A percentile compares a stretch with the other conserved stretches of the same genome.
Evolutionary conservation across 2,329 filamentous ascomycete genomes (phyloP).

Genomic region (Monosporascus sp.): DNA sequence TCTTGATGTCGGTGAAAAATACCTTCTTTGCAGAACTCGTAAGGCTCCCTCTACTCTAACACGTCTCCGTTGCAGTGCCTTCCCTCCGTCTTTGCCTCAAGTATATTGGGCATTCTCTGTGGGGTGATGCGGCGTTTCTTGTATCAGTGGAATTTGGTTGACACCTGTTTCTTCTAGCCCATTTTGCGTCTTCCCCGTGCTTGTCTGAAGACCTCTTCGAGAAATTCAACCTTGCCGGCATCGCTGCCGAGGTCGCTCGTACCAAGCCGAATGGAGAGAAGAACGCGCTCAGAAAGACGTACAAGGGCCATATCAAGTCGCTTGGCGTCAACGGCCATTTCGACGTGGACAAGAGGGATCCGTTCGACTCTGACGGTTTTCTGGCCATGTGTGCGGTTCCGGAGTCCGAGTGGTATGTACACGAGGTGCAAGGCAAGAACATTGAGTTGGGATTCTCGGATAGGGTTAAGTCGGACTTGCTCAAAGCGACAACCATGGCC

Average conservation of each 20-base stretch:
- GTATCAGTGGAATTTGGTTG: conserved; percentile 30
- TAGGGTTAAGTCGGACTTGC: conserved; percentile 37
- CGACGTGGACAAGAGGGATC: conserved; percentile 52
- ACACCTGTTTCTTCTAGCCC: conserved; percentile 41
- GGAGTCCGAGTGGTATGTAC: conserved; percentile 53
- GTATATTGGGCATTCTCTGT: conserved; percentile 16
- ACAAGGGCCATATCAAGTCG: conserved; percentile 63
- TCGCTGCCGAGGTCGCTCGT: conserved; percentile 58
- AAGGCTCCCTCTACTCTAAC: conserved; percentile 48
- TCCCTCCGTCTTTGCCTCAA: conserved; percentile 7
- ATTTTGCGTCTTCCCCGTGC: conserved; percentile 42
- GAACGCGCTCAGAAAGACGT: conserved; percentile 62
- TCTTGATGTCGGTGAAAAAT: conserved; percentile 61
- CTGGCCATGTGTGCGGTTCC: conserved; percentile 45
- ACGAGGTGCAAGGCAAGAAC: conserved; percentile 49
- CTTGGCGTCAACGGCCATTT: conserved; percentile 58
- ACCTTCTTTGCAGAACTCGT: conserved; percentile 62
- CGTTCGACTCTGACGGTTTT: conserved; percentile 47
- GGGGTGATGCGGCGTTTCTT: conserved; percentile 6
- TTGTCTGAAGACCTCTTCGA: conserved; percentile 54
- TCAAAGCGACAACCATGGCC: conserved; percentile 51
- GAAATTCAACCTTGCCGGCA: conserved; percentile 48
- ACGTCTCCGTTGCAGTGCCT: conserved; percentile 25
- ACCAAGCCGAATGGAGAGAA: conserved; percentile 62
- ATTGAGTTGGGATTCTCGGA: conserved; percentile 49